phyloP scores from a whole-genome alignment of 352 stramenopile species.

The Globisporangium sylvaticum region DNA sequence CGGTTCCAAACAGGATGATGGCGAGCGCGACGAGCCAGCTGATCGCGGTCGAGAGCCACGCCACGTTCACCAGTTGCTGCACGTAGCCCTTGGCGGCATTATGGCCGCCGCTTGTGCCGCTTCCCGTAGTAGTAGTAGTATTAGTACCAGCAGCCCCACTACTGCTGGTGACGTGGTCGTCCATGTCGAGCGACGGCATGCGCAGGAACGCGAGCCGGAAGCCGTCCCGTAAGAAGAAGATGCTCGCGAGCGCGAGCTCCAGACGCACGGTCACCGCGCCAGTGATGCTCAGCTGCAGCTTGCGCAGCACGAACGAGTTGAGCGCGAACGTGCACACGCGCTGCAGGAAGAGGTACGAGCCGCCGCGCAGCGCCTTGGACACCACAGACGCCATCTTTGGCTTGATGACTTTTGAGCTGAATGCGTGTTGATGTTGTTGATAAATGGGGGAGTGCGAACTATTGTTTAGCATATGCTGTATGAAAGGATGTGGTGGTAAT shows the following conservation, averaged over 20 bases:
- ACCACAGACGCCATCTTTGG: conserved; percentile 23
- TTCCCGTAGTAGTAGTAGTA: background rate
- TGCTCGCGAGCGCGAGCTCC: conserved; percentile 85
- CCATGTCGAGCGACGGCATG: conserved; percentile 57
- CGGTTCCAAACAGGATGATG: background rate
- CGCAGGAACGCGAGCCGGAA: conserved; percentile 86
- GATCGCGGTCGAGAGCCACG: conserved; percentile 69
- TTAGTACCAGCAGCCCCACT: background rate
- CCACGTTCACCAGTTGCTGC: conserved; percentile 69
- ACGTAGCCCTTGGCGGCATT: conserved; percentile 21
- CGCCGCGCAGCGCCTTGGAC: conserved; percentile 48
- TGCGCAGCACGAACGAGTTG: conserved; percentile 78
- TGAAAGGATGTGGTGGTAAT: background rate
- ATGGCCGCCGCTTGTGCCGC: background rate
- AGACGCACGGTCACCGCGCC: conserved; percentile 82
- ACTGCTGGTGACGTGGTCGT: background rate
- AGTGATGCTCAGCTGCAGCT: conserved; percentile 69
- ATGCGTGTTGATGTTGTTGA: background rate
- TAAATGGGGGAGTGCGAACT: background rate
- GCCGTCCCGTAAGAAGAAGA: conserved; percentile 88
- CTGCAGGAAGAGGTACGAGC: conserved; percentile 81
- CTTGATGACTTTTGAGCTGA: background rate
- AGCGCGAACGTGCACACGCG: conserved; percentile 80
- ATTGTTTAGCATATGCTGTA: background rate
- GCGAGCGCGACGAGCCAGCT: conserved; percentile 47